Evolutionary conservation across 2,329 filamentous ascomycete species (phyloP), one percentile per base, ranked within the genome.

Genomic region (Pseudogymnoascus sp.): DNA sequence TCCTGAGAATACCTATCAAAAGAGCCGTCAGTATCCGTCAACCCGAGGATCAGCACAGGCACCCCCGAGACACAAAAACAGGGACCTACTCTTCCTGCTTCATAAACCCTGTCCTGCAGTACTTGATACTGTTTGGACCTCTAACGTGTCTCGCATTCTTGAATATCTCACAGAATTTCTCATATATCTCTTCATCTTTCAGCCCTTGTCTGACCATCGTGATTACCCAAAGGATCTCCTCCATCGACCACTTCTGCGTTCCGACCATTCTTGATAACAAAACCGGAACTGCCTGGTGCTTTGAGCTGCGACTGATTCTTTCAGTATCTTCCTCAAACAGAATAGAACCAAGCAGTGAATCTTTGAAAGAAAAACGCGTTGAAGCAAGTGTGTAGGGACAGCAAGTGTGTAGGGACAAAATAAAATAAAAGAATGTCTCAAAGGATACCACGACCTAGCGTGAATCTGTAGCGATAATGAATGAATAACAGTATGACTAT

Each of bases 171-270:
- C 32, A 39, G 35, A 58, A 58, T 35, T 37, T 39, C 35, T 58
- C 57, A 20, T 35, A 35, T 25, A 58, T 58, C 18, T 39, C 57
- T 38, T 58, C 57, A 12, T 35, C 32, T 25, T 39, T 35, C 32
- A 58, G 20, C 32, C 57, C 57, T 11, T 37, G 32, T 11, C n/a
- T 39, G 32, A 58, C 32, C 35, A 37, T 35, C 32, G 18, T 37
- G 22, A 25, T 25, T 20, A 58, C 57, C 32, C 35, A 58, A 58
- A 58, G 57, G 2, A 58, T 58, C 57, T 58, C 57, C 57, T 58
- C 57, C 32, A 35, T 37, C 12, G 57, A 25, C 32, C 35, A 58
- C 32, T 58, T 58, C 57, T 58, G 57, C 2, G 57, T 58, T 6
- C 57, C 57, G 25, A 39, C 32, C 57, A 58, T 58, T 18, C 6